Evolutionary conservation across 2,329 filamentous ascomycete genomes (phyloP), one percentile per base, ranked within the genome.

Genomic region (Ascochyta lentis): DNA sequence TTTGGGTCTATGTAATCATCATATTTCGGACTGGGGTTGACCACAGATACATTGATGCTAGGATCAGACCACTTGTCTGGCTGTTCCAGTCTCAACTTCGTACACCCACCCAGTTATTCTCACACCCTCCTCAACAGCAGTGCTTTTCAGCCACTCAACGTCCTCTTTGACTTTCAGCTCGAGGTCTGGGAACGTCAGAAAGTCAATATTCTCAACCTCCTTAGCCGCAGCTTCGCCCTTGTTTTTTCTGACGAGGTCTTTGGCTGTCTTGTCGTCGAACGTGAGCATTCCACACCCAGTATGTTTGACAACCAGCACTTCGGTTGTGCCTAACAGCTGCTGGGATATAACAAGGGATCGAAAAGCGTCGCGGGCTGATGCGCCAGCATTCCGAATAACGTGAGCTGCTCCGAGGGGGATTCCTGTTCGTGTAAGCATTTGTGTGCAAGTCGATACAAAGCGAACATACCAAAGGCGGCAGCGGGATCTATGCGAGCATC

Each of bases 341-440:
- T 95, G 82, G 0, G 89, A 92, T 67, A 95, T 91, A 58, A 94
- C 75, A 52, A 95, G 83, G 19, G 86, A 90, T 46, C 91, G 87
- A 7, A 93, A 80, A 0, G 87, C 89, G 53, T 94, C 90, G 34
- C 80, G 77, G 1, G 85, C 87, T 15, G 83, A 86, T 1, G 80
- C 89, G 10, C 78, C 78, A 5, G 78, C 79, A 62, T 92, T 93
- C 55, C 90, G 86, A 56, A 92, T 88, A 29, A 92, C 85, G 74
- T 95, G 90, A 0, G 90, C 91, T 61, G 92, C 89, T 37, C 91
- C 90, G 16, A 91, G 83, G 19, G 82, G 78, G 54, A 93, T 88
- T 8, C 87, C 50, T 53, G n/a, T 13, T 5, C 24, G 10, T 6
- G 16, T 53, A 23, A 53, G 24, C 39, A 3, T 16, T 3, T 16